Base-by-base conservation (phyloP, 1,284 basidiomycete genomes). In the Heterobasidion annosum region DNA sequence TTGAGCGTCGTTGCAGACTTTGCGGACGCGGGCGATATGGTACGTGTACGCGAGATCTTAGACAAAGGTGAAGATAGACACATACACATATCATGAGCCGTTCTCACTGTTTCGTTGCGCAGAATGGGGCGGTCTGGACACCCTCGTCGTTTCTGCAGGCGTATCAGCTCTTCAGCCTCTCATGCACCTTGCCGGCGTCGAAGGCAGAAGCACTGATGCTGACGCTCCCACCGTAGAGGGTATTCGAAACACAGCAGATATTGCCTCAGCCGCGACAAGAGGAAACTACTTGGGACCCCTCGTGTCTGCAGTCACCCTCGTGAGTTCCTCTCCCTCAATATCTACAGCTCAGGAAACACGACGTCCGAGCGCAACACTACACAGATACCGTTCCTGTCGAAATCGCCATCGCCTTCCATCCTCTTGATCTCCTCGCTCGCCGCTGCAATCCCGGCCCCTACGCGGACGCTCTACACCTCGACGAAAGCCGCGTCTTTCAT, bases 91-190 rank as follows among this genome's bases (percentile, higher is more conserved):
- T 15, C 3, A 34, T 33, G 13, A 8, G 32, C 25, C 19, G 2
- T 40, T 12, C 51, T 49, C 25, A 3, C 19, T 3, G 40, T n/a
- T 25, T 25, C 3, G 1, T 3, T 25, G 40, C 37, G 8, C 40
- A 93, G 92, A 75, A 56, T 92, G 91, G 88, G 73, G 70, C 3
- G 90, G 92, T 12, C 61, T 96, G 2, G 93, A 97, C 65, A 97
- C 93, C 0, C 65, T 96, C 3, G 74, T 93, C 48, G 82, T 97
- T 53, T 80, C 83, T 53, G 93, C 93, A 7, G 94, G 94, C 5
- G 89, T 94, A 0, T 92, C 91, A 1, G 86, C 92, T 2, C 76
- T 93, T 1, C 81, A 81, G 48, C 89, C 93, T 0, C 69, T 97
- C 15, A 75, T 95, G 63, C 79, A 83, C 13, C 71, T 91, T 4